Percentiles rank a stretch among this genome's conserved stretches.
phyloP scores from a whole-genome alignment of 495 filamentous ascomycete genomes.

The Neurospora discreta region DNA sequence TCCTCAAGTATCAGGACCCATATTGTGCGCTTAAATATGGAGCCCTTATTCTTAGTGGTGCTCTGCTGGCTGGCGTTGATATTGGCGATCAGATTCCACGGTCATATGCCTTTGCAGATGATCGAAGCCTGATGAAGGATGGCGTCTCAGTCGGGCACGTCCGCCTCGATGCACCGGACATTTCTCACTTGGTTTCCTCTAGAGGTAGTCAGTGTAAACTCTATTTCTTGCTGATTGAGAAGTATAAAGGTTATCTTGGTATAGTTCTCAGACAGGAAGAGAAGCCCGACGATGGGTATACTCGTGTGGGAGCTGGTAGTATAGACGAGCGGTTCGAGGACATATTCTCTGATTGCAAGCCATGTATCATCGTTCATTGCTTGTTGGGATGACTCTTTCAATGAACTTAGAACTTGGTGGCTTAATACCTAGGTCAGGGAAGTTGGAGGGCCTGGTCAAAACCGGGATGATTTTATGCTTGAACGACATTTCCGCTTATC shows the following conservation, averaged over 20 bases:
- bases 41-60: neutral
- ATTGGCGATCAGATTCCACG: neutral
- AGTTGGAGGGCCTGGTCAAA: no score
- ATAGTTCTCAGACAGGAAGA: neutral
- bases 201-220: neutral
- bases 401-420: no score
- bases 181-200: neutral
- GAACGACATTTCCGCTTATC: no score
- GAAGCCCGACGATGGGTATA: neutral
- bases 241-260: accelerated
- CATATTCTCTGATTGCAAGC: neutral
- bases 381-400: no score
- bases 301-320: neutral
- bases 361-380: no score
- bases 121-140: neutral
- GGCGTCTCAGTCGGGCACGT: neutral
- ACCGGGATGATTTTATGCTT: no score
- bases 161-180: accelerated
- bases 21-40: neutral
- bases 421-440: no score
- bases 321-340: neutral
- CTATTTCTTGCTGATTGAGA: neutral
- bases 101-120: neutral
- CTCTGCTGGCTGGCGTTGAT: neutral
- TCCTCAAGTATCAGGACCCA: neutral